phyloP scores from a whole-genome alignment of 352 stramenopile species.

The Pythium guiyangense region DNA sequence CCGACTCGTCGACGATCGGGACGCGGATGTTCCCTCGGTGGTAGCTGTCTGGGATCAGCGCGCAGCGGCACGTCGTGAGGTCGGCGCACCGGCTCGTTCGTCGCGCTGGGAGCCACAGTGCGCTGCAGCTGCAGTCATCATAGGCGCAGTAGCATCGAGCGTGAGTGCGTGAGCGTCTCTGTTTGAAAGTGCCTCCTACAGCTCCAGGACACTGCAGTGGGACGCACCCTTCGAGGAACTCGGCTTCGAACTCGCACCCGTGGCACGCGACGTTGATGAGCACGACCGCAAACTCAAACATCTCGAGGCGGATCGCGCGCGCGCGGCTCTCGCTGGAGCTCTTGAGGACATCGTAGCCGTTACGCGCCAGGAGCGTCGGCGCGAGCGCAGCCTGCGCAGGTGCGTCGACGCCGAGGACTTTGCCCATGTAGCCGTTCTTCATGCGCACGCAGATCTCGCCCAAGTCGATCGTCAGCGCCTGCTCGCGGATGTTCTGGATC shows the following conservation, averaged over 20 bases:
- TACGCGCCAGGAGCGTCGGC: slow-evolving; percentile 48
- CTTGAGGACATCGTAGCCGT: slow-evolving; percentile 31
- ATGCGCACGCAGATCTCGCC: slow-evolving; percentile 60
- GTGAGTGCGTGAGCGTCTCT: no score
- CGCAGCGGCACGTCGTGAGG: slow-evolving; percentile 58
- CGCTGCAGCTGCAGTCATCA: slow-evolving; percentile 20
- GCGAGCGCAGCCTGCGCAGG: slow-evolving; percentile 22
- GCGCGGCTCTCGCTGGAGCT: slow-evolving; percentile 12
- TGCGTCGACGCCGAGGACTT: slow-evolving; percentile 31
- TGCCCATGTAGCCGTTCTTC: slow-evolving; percentile 56
- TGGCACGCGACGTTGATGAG: slow-evolving; percentile 55
- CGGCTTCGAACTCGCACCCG: slow-evolving; percentile 69
- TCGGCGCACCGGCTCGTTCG: slow-evolving; percentile 43
- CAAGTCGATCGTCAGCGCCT: slow-evolving; percentile 51
- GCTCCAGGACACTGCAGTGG: neutral
- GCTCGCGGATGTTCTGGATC: slow-evolving; percentile 60
- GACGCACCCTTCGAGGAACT: slow-evolving; percentile 62
- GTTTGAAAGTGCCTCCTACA: no score
- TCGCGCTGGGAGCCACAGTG: slow-evolving; percentile 65
- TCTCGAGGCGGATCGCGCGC: slow-evolving; percentile 37
- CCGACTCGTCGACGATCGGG: slow-evolving; percentile 61
- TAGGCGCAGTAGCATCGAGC: no score
- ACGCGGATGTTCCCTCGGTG: slow-evolving; percentile 64
- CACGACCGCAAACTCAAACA: slow-evolving; percentile 69
- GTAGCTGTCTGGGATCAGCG: slow-evolving; percentile 68